Base-by-base conservation (phyloP, 1,284 basidiomycete species). In the Ceratobasidium sp. region DNA sequence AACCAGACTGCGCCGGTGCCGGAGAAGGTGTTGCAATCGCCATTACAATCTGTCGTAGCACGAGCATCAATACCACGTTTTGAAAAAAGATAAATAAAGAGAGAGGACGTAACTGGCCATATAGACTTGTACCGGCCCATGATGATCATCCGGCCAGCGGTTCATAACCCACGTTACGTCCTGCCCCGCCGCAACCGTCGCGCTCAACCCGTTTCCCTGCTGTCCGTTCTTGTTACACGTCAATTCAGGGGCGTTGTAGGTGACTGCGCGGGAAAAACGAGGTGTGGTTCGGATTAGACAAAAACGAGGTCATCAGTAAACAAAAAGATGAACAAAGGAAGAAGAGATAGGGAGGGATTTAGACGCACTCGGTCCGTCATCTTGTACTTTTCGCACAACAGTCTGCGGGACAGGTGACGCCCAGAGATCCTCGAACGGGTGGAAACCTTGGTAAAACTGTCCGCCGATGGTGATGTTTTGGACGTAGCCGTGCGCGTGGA, bases 401-500 rank as follows among this genome's bases (percentile, higher is more conserved):
- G 64, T 71, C 20, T 33, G 23, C 26, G 73, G 73, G 17, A 59
- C 50, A 7, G 78, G 79, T 5, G 57, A 52, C 12, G 64, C 59
- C 23, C 77, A 79, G 13, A 67, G 73, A 57, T 71, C 61, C 26
- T 62, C 50, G 48, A 78, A 80, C 5, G 79, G 79, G 28, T 66
- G 67, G 46, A 74, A 80, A 44, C 42, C 79, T 23, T 50, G 59
- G 23, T 69, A 80, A 28, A 38, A 64, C 23, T 66, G 42, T 54
- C 79, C 79, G 33, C 44, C 77, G 57, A 79, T 67, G 28, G 48
- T 70, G 26, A 77, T 68, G 62, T 57, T 74, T 38, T 78, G 75
- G 28, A 75, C 69, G 65, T 73, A 80, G 20, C 78, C 79, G 65
- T 80, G 79, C 23, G 74, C 79, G n/a, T 59, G 70, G 40, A 79